Base-by-base conservation (phyloP, 2,329 filamentous ascomycete species). In the Rhynchosporium agropyri region DNA sequence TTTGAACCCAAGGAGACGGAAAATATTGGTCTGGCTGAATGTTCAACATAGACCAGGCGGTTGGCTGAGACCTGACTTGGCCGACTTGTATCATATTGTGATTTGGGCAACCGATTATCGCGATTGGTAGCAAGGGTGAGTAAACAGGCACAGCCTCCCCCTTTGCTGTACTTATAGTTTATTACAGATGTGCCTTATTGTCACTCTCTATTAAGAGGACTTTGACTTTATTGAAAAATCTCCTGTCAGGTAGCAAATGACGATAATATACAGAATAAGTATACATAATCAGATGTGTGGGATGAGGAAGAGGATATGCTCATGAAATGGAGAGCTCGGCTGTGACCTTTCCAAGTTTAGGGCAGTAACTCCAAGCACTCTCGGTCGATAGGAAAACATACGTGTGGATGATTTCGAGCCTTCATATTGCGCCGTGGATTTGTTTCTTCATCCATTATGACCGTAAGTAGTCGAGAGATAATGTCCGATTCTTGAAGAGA, bases 141-240 rank as follows among this genome's bases (percentile, higher is more conserved):
- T 57, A 57, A 57, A 57, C 53, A 56, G 49, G 36, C 54, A 57
- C 54, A 57, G 54, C 54, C 54, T 57, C 54, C 51, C 51, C 33
- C 33, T 54, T 54, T 26, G 20, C 51, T 36, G 51, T 13, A 46
- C 29, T 45, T 20, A 28, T 45, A 42, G 20, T 33, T 31, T 57
- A 29, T 45, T 40, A 45, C 33, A 33, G 40, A 38, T 57, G 54
- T 28, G 54, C 54, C 54, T 57, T 46, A 45, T 45, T 5, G 33
- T 28, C 40, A 10, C 38, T 57, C 42, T 46, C 28, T 40, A 45
- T 29, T 46, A 13, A 28, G 26, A 42, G 12, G 26, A 20, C 42
- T 42, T 42, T 29, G 48, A 29, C 33, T 48, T 26, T 10, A 33
- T 33, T n/a, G 36, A 12, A 40, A 40, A 10, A 28, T 29, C 13